Base-by-base conservation (phyloP, 345 rosid genomes). In the Rhizophora mangle region DNA sequence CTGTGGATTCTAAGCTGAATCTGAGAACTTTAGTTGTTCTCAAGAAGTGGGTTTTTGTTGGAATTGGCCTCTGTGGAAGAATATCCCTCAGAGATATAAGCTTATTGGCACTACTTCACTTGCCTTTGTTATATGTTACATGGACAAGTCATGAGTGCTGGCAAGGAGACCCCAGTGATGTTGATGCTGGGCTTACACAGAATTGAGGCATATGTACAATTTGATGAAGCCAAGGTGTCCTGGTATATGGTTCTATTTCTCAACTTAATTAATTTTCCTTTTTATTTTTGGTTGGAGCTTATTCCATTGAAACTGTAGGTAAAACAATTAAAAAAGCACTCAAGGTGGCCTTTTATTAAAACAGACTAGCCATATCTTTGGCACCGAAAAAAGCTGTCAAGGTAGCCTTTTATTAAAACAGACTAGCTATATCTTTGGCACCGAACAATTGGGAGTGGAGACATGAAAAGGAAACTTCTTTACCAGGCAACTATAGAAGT, bases 381-480 rank as follows among this genome's bases (percentile, higher is more conserved):
- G 98, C 98, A 66, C 96, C 96, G 89, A 24, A 24, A 24, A 24
- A 24, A 24, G 24, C 24, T 24, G 24, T 24, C 24, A 24, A 85
- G 75, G 78, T 83, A 58, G 76, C 92, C 96, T 43, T 92, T 89
- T 74, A 88, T 94, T 94, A 87, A 72, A 96, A 91, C 78, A 88
- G 80, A 73, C 78, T 94, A 72, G 87, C 91, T 20, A 88, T 86
- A 69, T 89, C 98, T 26, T 75, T 94, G 73, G 98, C 98, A 66
- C 96, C 96, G 15, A 89, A 91, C 68, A 94, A 91, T 62, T 91
- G 93, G 97, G 96, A 94, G 87, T 94, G 64, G 98, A 91, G 97
- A 94, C 78, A 95, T 94, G 37, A 91, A 94, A 82, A 91, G 85
- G 75, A 97, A 95, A 70, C 96, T 94, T 68, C 90, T 91, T 43